Evolutionary conservation across 768 basidiomycete species (phyloP).

Genomic region (Udeniomyces megalosporus): DNA sequence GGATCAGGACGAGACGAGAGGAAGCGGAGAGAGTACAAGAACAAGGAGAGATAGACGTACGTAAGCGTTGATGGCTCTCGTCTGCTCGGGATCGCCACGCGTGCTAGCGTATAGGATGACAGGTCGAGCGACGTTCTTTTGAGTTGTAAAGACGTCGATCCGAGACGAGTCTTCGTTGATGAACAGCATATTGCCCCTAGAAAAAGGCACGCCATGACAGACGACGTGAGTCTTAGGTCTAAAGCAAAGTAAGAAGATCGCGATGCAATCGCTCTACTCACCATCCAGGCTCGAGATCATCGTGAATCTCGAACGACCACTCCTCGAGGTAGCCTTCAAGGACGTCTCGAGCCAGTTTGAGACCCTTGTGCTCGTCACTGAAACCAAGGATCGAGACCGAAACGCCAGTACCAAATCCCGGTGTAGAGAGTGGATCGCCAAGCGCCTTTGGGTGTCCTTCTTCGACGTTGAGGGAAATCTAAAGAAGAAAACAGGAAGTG

Average conservation of each 20-base stretch:
- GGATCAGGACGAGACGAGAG: no score
- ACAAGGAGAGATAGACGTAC: conserved; percentile 33
- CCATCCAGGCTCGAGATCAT: background rate
- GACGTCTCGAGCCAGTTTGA: conserved; percentile 47
- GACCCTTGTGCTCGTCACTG: conserved; percentile 45
- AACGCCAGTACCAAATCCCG: conserved; percentile 25
- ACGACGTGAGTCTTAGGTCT: no score
- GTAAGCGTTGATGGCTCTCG: conserved; percentile 50
- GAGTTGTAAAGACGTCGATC: conserved; percentile 36
- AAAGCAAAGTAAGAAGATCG: background rate
- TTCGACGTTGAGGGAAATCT: conserved; percentile 66
- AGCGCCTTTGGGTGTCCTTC: conserved; percentile 35
- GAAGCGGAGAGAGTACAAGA: background rate
- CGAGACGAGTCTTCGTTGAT: conserved; percentile 6
- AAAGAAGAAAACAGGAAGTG: no score
- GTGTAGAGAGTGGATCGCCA: conserved; percentile 36
- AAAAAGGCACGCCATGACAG: background rate
- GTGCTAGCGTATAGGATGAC: conserved; percentile 60
- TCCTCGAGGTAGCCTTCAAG: conserved; percentile 48
- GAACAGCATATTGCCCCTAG: background rate
- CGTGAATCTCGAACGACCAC: conserved; percentile 44
- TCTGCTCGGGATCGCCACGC: conserved; percentile 40
- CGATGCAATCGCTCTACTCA: conserved; percentile 23
- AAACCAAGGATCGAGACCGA: conserved; percentile 58
- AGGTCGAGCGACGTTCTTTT: conserved; percentile 43